phyloP scores from a whole-genome alignment of 2,329 filamentous ascomycete genomes.

The Apiospora aurea region DNA sequence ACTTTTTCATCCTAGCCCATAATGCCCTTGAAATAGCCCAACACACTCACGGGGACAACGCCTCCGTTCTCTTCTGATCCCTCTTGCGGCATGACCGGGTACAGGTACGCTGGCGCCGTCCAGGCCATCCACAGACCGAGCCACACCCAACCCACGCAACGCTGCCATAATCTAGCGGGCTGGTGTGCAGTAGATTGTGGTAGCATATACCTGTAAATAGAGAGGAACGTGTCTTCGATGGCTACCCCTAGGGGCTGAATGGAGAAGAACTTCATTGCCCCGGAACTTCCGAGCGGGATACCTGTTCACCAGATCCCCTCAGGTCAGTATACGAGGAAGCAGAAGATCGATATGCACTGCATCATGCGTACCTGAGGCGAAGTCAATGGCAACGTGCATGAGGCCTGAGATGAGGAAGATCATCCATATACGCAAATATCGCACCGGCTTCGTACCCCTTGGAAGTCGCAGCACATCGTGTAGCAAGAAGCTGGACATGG shows the following conservation, averaged over 20 bases:
- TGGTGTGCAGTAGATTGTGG: background rate
- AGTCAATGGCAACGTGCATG: conserved; percentile 28
- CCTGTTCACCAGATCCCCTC: background rate
- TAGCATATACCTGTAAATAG: background rate
- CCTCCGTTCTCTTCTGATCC: conserved; percentile 2
- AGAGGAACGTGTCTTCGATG: background rate
- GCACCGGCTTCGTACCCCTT: background rate
- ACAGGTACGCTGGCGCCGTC: conserved; percentile 30
- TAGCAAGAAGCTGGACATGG: conserved; percentile 26
- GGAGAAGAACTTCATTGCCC: background rate
- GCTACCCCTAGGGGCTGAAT: background rate
- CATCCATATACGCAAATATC: conserved; percentile 25
- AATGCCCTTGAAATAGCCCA: background rate
- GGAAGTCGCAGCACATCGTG: conserved; percentile 17
- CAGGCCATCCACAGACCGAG: conserved; percentile 29
- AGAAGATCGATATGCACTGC: too few species aligned
- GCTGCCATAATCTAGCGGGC: conserved; percentile 23
- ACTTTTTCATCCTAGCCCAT: background rate
- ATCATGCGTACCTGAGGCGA: conserved; percentile 9
- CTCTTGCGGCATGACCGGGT: conserved; percentile 29
- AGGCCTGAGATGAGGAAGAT: conserved; percentile 28
- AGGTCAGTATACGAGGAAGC: too few species aligned
- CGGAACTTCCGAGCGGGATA: background rate
- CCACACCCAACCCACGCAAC: conserved; percentile 28
- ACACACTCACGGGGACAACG: conserved; percentile 27